A percentile compares a stretch with the other conserved stretches of the same genome.
Evolutionary conservation across 2,329 filamentous ascomycete genomes (phyloP).

Genomic region (Fusarium transvaalense): DNA sequence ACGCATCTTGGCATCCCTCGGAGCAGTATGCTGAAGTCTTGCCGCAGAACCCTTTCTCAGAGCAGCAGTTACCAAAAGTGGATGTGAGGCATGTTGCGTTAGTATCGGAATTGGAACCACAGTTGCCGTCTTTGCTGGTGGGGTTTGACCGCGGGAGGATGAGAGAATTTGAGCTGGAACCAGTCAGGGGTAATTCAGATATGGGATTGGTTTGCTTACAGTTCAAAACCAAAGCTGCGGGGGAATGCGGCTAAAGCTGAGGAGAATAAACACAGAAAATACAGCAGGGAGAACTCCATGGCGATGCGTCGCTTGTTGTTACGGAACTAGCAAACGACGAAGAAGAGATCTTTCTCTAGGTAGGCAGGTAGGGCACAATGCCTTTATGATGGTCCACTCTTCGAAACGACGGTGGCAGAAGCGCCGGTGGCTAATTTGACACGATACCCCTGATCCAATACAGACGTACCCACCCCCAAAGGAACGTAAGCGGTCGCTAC

Average conservation of each 20-base stretch:
- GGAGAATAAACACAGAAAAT: background rate
- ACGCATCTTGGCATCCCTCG: slow-evolving; percentile 14
- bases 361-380: slow-evolving; percentile 7
- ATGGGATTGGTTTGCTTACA: background rate
- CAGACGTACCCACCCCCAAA: too few species aligned
- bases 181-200: background rate
- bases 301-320: background rate
- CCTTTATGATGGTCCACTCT: slow-evolving; percentile 15
- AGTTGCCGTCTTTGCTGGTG: slow-evolving; percentile 23
- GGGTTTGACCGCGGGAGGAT: slow-evolving; percentile 13
- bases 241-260: background rate
- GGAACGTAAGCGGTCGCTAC: too few species aligned
- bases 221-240: background rate
- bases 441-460: too few species aligned
- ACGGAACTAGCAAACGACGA: background rate
- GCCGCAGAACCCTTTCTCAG: slow-evolving; percentile 15
- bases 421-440: too few species aligned
- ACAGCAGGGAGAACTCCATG: slow-evolving; percentile 10
- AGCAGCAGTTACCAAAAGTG: slow-evolving; percentile 22
- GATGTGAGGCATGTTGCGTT: slow-evolving; percentile 29
- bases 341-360: background rate
- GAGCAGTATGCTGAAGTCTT: slow-evolving; percentile 21
- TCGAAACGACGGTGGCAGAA: background rate
- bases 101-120: slow-evolving; percentile 19
- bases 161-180: slow-evolving; percentile 8